These are phyloP conservation scores for Backusella parvicylindrica DNA, from an alignment of 192 early-diverging fungal species.

Conservation along the genomic window DNA sequence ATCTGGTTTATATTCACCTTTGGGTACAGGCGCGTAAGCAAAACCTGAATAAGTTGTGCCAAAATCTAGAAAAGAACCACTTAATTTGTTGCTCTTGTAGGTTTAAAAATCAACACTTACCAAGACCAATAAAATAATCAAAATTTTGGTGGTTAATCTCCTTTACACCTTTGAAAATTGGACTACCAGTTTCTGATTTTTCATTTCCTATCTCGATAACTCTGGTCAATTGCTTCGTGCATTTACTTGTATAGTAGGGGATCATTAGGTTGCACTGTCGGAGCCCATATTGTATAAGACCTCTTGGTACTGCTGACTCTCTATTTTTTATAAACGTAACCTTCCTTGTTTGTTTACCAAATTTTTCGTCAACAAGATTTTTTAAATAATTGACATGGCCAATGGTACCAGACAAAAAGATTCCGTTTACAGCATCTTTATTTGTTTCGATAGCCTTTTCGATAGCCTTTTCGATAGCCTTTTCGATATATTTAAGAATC, in stretches of 20 bases:
- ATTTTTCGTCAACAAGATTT: background rate
- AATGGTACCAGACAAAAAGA: background rate
- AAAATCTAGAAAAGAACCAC: background rate
- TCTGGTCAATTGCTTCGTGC: background rate
- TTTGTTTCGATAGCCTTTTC: background rate
- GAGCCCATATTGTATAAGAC: background rate
- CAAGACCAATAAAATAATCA: background rate
- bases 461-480: background rate
- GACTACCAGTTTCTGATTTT: background rate
- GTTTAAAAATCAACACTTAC: background rate
- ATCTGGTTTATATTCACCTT: constrained; percentile 36
- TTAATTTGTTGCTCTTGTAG: background rate
- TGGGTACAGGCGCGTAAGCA: constrained; percentile 39
- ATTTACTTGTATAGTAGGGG: background rate
- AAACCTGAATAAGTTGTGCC: constrained; percentile 51
- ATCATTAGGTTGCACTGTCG: background rate
- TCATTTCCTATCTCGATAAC: background rate
- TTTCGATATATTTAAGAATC: background rate
- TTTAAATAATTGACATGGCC: background rate
- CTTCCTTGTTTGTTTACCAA: background rate
- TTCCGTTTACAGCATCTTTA: background rate
- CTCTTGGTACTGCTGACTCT: background rate
- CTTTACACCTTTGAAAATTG: background rate
- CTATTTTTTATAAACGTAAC: background rate
- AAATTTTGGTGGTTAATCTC: background rate